A percentile compares a stretch with the other conserved stretches of the same genome.
phyloP scores from a whole-genome alignment of 1,139 yeast genomes.

The Geotrichum histeridarum region DNA sequence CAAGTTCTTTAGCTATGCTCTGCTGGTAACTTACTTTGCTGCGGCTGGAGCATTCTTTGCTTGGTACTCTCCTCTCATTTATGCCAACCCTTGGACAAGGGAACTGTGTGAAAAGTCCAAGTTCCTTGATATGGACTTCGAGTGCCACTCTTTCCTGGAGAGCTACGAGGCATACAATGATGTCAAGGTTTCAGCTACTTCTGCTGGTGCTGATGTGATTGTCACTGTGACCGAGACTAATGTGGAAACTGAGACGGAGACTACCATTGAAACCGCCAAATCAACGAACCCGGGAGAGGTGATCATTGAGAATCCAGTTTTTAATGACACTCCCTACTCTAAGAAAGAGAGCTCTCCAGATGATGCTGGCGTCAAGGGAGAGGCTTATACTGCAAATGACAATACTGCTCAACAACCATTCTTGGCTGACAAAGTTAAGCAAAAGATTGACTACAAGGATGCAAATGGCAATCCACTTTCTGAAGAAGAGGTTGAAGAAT shows the following conservation, averaged over 20 bases:
- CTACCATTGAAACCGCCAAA: not conserved
- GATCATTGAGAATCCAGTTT: not conserved
- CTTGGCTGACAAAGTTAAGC: not conserved
- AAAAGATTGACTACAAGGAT: conserved; percentile 12
- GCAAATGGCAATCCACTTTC: conserved; percentile 13
- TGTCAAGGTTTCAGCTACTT: not conserved
- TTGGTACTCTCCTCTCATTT: conserved; percentile 66
- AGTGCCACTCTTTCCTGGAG: conserved; percentile 57
- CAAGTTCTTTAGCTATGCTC: conserved; percentile 42
- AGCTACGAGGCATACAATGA: conserved; percentile 22
- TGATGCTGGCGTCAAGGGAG: not conserved
- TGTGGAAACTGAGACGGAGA: not conserved
- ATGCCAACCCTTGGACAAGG: conserved; percentile 77
- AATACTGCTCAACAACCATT: not conserved
- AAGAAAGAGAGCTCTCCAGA: not conserved
- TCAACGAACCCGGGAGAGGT: not conserved
- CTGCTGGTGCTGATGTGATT: not conserved
- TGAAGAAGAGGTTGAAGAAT: conserved; percentile 7
- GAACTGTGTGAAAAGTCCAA: conserved; percentile 57
- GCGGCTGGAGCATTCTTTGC: conserved; percentile 54
- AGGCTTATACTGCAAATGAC: not conserved
- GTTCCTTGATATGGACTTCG: conserved; percentile 70
- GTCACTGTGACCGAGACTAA: conserved; percentile 4
- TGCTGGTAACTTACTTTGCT: conserved; percentile 48
- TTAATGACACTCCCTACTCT: not conserved